Conservation (phyloP, 352 stramenopile genomes). For the Pythium angustatum region DNA sequence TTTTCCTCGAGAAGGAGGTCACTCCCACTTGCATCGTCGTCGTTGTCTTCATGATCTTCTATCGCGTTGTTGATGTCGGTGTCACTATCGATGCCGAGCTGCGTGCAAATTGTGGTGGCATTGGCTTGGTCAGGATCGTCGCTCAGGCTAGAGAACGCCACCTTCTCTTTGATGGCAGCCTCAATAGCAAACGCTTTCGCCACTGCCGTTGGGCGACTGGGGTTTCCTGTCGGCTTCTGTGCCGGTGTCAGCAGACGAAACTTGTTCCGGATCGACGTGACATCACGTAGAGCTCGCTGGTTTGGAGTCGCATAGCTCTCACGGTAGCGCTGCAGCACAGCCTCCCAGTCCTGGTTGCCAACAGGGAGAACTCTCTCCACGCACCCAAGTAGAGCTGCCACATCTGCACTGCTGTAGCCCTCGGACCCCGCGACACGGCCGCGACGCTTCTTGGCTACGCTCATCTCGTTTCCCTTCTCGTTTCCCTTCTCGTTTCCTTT, state of each 20-base stretch:
- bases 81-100: neutral
- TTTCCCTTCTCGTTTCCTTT: neutral
- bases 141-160: neutral
- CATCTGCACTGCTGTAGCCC: neutral
- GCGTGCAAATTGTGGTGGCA: no score
- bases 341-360: neutral
- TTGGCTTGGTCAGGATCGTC: neutral
- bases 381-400: neutral
- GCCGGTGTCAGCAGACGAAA: neutral
- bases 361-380: neutral
- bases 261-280: neutral
- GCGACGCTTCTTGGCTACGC: neutral
- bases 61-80: neutral
- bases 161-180: neutral
- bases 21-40: no score
- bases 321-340: neutral
- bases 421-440: neutral
- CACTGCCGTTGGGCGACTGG: neutral
- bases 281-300: neutral
- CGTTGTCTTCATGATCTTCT: no score
- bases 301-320: conserved; percentile 1
- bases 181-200: neutral
- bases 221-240: neutral
- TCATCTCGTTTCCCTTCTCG: conserved; percentile 1
- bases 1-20: neutral